Evolutionary conservation across 2,329 filamentous ascomycete species (phyloP).

Genomic region (Neurospora sp.): DNA sequence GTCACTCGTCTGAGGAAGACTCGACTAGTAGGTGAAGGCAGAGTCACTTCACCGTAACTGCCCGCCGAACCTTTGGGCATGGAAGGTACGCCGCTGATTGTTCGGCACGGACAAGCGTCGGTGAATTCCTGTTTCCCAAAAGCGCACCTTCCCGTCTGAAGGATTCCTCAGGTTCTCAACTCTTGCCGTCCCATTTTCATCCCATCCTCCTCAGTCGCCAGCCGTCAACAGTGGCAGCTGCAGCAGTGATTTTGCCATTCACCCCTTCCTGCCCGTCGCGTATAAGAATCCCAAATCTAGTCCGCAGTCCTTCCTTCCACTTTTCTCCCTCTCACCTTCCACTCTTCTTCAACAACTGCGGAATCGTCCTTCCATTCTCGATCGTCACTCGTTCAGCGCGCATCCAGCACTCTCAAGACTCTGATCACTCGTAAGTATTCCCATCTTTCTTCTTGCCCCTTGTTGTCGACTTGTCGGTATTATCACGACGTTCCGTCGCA

Average conservation of each 20-base stretch:
- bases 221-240: not conserved
- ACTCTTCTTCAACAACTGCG: not conserved
- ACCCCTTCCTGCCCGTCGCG: not conserved
- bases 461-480: not conserved
- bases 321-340: not conserved
- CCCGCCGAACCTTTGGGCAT: not conserved
- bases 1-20: not conserved
- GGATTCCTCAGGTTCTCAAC: not conserved
- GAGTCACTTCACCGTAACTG: not conserved
- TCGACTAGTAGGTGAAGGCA: not conserved
- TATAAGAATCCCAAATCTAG: not conserved
- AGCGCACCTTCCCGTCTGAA: not conserved
- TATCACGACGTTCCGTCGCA: not conserved
- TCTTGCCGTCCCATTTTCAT: not conserved
- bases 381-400: not conserved
- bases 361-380: not conserved
- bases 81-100: not conserved
- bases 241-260: not conserved
- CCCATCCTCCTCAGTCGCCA: not conserved
- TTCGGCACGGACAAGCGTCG: not conserved
- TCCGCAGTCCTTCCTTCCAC: not conserved
- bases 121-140: not conserved
- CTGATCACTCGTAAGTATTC: not conserved
- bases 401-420: not conserved
- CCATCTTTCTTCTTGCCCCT: not conserved